Base-by-base conservation (phyloP, 2,329 filamentous ascomycete genomes). In the Raffaelea albimanens region DNA sequence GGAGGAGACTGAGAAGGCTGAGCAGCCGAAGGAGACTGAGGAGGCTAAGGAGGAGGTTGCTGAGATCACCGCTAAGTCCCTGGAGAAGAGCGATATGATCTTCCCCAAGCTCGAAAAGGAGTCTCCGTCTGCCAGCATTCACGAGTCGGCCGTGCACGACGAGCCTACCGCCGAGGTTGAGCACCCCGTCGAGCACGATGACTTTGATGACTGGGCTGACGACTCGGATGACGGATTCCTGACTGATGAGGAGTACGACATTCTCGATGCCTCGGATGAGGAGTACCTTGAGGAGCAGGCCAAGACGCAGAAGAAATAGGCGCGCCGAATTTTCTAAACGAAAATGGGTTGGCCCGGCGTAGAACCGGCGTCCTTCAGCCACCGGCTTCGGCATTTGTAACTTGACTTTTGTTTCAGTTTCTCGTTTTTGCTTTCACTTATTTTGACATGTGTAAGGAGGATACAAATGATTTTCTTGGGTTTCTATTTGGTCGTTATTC, bases 221-320 rank as follows among this genome's bases (percentile, higher is more conserved):
- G 70, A 67, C n/a, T 76, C 75, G 1, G 79, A 82, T 13, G 80
- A 85, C 51, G 86, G 83, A 13, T 96, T 95, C 73, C 69, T 95
- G 72, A 97, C 93, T 0, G 93, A 98, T 54, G 93, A 97, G 64
- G 93, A 98, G 68, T 98, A 97, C 64, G 93, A 98, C 59, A 90
- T 97, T 55, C 80, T 97, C 41, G 89, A 96, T 68, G 91, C 89
- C 40, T 95, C 87, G 50, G 91, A 97, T 56, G 87, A 95, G 64
- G 91, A 97, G 63, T 84, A 77, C 55, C 63, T 80, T 45, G 73
- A 78, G 58, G 70, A 75, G 60, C 65, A 70, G 57, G 18, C 20
- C 21, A 67, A 53, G 50, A 21, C 19, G 14, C 25, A 45, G 25
- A 51, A 52, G 47, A 55, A 55, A 43, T 55, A 54, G 44, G 25